A percentile compares a stretch with the other conserved stretches of the same genome.
These are phyloP conservation scores for Suillus luteus DNA, from an alignment of 768 basidiomycete species.

Conservation along the genomic window DNA sequence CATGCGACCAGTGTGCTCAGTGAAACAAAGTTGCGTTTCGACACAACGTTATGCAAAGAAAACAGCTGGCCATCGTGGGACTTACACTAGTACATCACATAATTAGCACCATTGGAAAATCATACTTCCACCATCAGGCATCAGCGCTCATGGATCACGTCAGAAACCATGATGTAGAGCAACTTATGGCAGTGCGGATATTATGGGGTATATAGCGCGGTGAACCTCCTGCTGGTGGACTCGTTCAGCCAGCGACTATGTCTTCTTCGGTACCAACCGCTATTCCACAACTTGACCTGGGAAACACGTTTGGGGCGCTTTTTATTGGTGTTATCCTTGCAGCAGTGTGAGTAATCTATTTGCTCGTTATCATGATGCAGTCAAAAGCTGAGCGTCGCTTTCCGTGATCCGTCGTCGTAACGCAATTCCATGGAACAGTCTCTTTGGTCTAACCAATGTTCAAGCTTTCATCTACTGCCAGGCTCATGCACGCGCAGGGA, in stretches of 20 bases:
- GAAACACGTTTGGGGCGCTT: constrained; percentile 2
- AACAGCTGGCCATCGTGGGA: too few species aligned
- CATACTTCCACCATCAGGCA: background rate
- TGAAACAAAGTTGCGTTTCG: too few species aligned
- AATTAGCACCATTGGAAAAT: too few species aligned
- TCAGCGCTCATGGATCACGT: background rate
- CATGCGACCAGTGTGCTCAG: too few species aligned
- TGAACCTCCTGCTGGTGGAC: background rate
- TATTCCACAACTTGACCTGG: background rate
- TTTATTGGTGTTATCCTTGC: constrained; percentile 1
- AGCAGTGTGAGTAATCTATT: background rate
- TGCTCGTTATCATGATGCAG: background rate
- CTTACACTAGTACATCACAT: background rate
- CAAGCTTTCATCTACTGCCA: constrained; percentile 3
- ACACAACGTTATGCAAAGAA: too few species aligned
- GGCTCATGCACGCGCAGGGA: background rate
- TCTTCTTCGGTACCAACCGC: background rate
- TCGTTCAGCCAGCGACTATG: background rate
- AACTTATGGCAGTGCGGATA: background rate
- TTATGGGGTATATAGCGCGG: background rate
- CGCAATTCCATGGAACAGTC: background rate
- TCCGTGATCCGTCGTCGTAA: background rate
- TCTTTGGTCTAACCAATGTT: constrained; percentile 2
- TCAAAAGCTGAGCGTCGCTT: constrained; percentile 5
- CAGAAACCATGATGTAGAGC: too few species aligned